Evolutionary conservation across 2,329 filamentous ascomycete species (phyloP).

Genomic region (Fusarium chlamydosporum): DNA sequence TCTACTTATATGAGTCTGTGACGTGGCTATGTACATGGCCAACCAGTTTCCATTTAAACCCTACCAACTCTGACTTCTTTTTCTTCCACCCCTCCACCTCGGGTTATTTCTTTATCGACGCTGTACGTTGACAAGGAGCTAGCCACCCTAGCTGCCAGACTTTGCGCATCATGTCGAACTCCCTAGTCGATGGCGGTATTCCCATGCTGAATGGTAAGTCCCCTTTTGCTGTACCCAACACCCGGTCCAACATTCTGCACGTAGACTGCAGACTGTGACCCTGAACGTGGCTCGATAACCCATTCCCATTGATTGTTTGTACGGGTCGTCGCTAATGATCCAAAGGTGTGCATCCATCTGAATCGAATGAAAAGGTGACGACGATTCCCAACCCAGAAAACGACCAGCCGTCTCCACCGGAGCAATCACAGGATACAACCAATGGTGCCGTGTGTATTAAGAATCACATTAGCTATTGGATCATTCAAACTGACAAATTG

Average conservation of each 20-base stretch:
- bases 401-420: slow-evolving; percentile 30
- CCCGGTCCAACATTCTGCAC: neutral
- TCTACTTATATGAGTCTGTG: slow-evolving; percentile 16
- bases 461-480: neutral
- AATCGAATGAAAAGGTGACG: slow-evolving; percentile 46
- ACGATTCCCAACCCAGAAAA: slow-evolving; percentile 40
- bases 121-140: neutral
- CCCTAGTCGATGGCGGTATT: slow-evolving; percentile 20
- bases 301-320: neutral
- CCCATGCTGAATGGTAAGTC: slow-evolving; percentile 42
- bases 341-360: slow-evolving; percentile 18
- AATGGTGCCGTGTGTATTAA: slow-evolving; percentile 30
- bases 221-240: neutral
- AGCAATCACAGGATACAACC: slow-evolving; percentile 17
- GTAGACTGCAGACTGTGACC: neutral
- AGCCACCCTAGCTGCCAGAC: neutral
- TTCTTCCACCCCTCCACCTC: slow-evolving; percentile 19
- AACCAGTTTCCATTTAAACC: slow-evolving; percentile 4
- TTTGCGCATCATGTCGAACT: slow-evolving; percentile 39
- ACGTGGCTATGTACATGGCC: slow-evolving; percentile 34
- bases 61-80: slow-evolving; percentile 23
- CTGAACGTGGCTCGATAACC: neutral
- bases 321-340: slow-evolving; percentile 28
- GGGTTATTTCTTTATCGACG: slow-evolving; percentile 11
- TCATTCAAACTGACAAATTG: slow-evolving; percentile 15